phyloP scores from a whole-genome alignment of 2,329 filamentous ascomycete species.

The Myriosclerotinia duriaeana region DNA sequence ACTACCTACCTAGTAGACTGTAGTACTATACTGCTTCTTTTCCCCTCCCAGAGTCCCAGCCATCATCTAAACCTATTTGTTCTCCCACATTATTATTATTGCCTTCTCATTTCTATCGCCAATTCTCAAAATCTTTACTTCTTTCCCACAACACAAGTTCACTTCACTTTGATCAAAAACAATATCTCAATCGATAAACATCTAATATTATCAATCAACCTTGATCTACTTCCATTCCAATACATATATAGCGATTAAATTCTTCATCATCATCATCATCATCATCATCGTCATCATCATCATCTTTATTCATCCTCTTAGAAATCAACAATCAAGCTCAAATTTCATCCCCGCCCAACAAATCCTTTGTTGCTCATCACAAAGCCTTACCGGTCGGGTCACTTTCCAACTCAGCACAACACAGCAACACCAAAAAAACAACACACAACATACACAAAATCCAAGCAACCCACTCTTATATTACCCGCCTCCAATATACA shows the following conservation, averaged over 20 bases:
- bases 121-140: not conserved
- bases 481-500: conserved; percentile 26
- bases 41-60: conserved; percentile 13
- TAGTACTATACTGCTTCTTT: not conserved
- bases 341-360: not conserved
- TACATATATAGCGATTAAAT: not conserved
- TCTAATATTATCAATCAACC: not conserved
- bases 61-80: conserved; percentile 14
- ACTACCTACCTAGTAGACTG: not conserved
- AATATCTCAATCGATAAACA: not conserved
- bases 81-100: conserved; percentile 18
- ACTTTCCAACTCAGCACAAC: not conserved
- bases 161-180: not conserved
- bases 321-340: not conserved
- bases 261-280: no score
- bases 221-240: not conserved
- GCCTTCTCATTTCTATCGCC: conserved; percentile 4
- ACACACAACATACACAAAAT: not conserved
- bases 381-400: conserved; percentile 19
- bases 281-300: no score
- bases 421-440: conserved; percentile 1
- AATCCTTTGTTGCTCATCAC: conserved; percentile 21
- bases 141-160: not conserved
- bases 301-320: conserved; percentile 9
- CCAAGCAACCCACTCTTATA: not conserved